These are phyloP conservation scores for Stereocaulon alpinum DNA, from an alignment of 495 filamentous ascomycete species.

Conservation along the genomic window DNA sequence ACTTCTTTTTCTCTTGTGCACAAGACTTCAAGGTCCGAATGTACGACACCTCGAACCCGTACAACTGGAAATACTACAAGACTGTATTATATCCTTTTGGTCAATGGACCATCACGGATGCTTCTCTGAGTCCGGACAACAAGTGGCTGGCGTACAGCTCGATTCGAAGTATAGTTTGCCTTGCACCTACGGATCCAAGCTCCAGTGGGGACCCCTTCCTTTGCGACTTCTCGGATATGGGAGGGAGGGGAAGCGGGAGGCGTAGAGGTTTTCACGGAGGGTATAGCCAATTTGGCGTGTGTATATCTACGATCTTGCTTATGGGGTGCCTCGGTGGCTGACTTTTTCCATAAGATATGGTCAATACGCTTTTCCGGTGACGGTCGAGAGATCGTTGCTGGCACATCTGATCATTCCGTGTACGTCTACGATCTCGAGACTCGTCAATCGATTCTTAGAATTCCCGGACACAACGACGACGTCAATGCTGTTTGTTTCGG, in stretches of 20 bases:
- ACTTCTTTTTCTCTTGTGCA: constrained; percentile 92
- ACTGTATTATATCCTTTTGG: constrained; percentile 76
- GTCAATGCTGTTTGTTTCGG: constrained; percentile 97
- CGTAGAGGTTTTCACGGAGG: constrained; percentile 31
- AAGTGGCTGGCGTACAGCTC: constrained; percentile 81
- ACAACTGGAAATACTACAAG: constrained; percentile 93
- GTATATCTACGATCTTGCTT: constrained; percentile 7
- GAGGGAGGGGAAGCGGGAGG: constrained; percentile 24
- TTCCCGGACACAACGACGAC: constrained; percentile 72
- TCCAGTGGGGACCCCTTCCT: constrained; percentile 65
- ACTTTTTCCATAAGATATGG: constrained; percentile 53
- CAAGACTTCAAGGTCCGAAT: constrained; percentile 91
- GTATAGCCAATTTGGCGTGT: constrained; percentile 42
- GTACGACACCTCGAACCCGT: constrained; percentile 96
- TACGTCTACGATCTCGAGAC: constrained; percentile 92
- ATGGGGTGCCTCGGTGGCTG: constrained; percentile 11
- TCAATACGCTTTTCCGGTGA: constrained; percentile 90
- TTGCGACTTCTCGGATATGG: constrained; percentile 57
- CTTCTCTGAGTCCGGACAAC: constrained; percentile 85
- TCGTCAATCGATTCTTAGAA: constrained; percentile 57
- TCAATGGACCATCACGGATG: constrained; percentile 94
- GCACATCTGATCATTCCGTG: constrained; percentile 66
- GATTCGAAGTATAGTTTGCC: constrained; percentile 67
- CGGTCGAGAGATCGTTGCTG: constrained; percentile 82
- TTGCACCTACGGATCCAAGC: constrained; percentile 78